Evolutionary conservation across 23 red algal genomes (phyloP), one percentile per base, ranked within the genome.

Genomic region (Gracilaria caudata): DNA sequence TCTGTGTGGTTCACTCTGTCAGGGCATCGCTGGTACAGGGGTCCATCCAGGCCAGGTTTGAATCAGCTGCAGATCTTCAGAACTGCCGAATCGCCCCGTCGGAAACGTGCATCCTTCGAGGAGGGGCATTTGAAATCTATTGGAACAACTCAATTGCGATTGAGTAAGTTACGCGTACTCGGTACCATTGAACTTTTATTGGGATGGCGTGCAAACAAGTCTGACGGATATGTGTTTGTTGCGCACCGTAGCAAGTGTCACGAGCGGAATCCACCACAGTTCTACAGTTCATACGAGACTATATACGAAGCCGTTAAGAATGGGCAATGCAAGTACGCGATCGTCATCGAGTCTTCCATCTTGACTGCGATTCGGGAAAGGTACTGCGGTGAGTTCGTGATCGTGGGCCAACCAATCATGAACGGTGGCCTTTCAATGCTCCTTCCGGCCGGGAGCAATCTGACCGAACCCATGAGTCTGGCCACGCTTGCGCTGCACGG

Each of bases 111-210:
- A 14, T 78, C 17, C 44, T 71, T 5, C 51, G 71, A 64, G 84
- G 84, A 32, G 84, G 84, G 0, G 68, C 84, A 19, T 30, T 68
- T 12, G 84, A 88, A 39, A 23, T 37, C 0, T 78, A 76, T 38
- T 88, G 84, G 84, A 64, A 44, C 6, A 59, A 37, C 14, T 51
- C 53, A 0, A 40, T 88, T 43, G 30, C 84, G 3, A 23, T 45
- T 33, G 45, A 45, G 68, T 73, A 73, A 9, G 68, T 64, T 17
- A 13, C 41, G 4, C 41, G 41, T 45, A 10, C 10, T 45, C 41
- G 10, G 41, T 7, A 10, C 41, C 41, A 10, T 45, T 45, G 6
- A 45, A 45, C n/a, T 4, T 7, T 45, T 4, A 45, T 45, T 45
- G 41, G 10, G 41, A 45, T 45, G 41, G 6, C 10, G 41, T 10